phyloP scores from a whole-genome alignment of 2,329 filamentous ascomycete species.

The Cladorrhinum sp. region DNA sequence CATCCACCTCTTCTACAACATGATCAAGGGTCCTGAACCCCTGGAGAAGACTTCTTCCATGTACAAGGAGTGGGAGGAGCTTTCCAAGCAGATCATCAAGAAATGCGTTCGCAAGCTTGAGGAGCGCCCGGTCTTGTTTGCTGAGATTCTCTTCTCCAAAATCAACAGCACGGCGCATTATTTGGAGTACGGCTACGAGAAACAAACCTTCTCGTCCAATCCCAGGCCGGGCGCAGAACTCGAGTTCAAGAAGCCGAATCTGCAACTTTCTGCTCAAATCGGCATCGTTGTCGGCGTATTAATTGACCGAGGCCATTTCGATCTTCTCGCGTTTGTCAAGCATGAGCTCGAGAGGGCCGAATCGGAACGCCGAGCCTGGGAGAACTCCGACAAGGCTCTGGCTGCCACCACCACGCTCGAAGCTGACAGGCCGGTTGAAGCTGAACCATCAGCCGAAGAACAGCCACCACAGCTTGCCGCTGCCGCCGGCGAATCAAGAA shows the following conservation, averaged over 20 bases:
- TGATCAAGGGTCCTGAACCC: constrained; percentile 84
- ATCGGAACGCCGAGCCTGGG: constrained; percentile 74
- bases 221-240: constrained; percentile 74
- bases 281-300: constrained; percentile 76
- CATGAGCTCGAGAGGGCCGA: constrained; percentile 64
- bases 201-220: constrained; percentile 62
- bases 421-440: constrained; percentile 7
- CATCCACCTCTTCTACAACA: constrained; percentile 78
- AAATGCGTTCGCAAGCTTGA: constrained; percentile 81
- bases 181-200: constrained; percentile 86
- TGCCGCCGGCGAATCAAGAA: constrained; percentile 33
- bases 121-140: constrained; percentile 77
- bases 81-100: constrained; percentile 79
- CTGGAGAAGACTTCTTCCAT: constrained; percentile 64
- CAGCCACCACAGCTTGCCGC: constrained; percentile 16
- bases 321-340: constrained; percentile 80
- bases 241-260: constrained; percentile 70
- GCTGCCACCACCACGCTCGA: constrained; percentile 30
- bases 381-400: constrained; percentile 64
- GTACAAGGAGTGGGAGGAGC: constrained; percentile 87
- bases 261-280: constrained; percentile 61
- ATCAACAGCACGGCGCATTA: constrained; percentile 78
- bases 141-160: constrained; percentile 95
- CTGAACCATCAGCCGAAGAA: constrained; percentile 3
- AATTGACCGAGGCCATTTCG: constrained; percentile 72